phyloP scores from a whole-genome alignment of 2,329 filamentous ascomycete genomes.

The Phaeosphaeria sp. region DNA sequence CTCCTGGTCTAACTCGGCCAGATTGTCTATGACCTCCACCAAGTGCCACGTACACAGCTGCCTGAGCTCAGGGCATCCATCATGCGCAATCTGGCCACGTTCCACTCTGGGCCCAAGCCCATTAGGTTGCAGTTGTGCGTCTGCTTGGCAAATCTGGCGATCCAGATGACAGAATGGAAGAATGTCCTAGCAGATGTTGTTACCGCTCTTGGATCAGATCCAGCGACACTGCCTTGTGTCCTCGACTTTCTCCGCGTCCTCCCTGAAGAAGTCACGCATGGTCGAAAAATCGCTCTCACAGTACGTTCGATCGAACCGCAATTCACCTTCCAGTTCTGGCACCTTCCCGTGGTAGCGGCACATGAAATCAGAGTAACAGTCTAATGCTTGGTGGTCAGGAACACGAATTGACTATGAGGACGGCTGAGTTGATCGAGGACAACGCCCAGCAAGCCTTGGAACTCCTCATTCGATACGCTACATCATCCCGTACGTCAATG shows the following conservation, averaged over 20 bases:
- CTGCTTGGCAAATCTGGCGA: slow-evolving; percentile 90
- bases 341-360: slow-evolving; percentile 42
- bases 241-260: slow-evolving; percentile 96
- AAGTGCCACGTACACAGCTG: slow-evolving; percentile 79
- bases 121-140: slow-evolving; percentile 89
- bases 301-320: slow-evolving; percentile 75
- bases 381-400: slow-evolving; percentile 68
- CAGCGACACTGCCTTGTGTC: slow-evolving; percentile 82
- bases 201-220: slow-evolving; percentile 75
- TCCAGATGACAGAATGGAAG: slow-evolving; percentile 96
- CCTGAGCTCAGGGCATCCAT: slow-evolving; percentile 82
- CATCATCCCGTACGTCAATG: slow-evolving; percentile 77
- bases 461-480: slow-evolving; percentile 86
- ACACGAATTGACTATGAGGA: slow-evolving; percentile 88
- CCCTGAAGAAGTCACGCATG: slow-evolving; percentile 98
- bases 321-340: slow-evolving; percentile 47
- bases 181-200: slow-evolving; percentile 87
- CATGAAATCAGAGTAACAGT: slow-evolving; percentile 47
- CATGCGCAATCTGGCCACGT: slow-evolving; percentile 79
- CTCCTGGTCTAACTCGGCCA: slow-evolving; percentile 51
- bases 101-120: slow-evolving; percentile 79
- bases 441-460: slow-evolving; percentile 88
- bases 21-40: slow-evolving; percentile 96
- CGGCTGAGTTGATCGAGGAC: slow-evolving; percentile 85
- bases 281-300: slow-evolving; percentile 98